Percentiles rank a stretch among this genome's conserved stretches.
phyloP scores from a whole-genome alignment of 225 moss, liverwort and hornwort species.

The Physcomitrellopsis africana region DNA sequence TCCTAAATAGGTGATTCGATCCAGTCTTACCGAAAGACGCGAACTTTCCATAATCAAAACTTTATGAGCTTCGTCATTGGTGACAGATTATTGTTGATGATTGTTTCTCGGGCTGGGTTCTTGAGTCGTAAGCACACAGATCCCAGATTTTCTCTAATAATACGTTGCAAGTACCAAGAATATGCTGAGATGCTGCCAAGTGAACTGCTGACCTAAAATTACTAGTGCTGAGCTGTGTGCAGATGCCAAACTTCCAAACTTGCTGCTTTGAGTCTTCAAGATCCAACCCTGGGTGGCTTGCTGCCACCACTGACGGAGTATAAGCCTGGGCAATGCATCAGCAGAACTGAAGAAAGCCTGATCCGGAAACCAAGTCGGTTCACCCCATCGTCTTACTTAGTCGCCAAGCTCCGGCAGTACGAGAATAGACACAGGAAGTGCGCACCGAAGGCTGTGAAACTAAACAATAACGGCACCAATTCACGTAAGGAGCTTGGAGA shows the following conservation, averaged over 20 bases:
- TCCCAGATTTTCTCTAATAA: too few species aligned
- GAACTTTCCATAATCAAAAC: too few species aligned
- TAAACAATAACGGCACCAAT: conserved; percentile 40
- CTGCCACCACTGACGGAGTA: conserved; percentile 29
- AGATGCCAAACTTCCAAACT: conserved; percentile 30
- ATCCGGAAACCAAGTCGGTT: conserved; percentile 43
- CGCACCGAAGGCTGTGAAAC: conserved; percentile 33
- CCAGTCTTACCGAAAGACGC: too few species aligned
- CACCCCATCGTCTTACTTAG: conserved; percentile 38
- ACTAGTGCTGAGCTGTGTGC: conserved; percentile 20
- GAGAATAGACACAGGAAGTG: conserved; percentile 43
- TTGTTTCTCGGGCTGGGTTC: too few species aligned
- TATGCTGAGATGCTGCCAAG: background rate
- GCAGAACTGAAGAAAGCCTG: conserved; percentile 43
- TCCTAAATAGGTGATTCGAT: too few species aligned
- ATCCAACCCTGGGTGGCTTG: conserved; percentile 48
- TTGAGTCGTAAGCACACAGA: too few species aligned
- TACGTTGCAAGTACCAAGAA: too few species aligned
- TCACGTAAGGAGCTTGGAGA: conserved; percentile 30
- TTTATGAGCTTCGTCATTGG: too few species aligned
- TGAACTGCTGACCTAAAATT: conserved; percentile 3
- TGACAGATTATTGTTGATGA: too few species aligned
- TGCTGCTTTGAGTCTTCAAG: conserved; percentile 13
- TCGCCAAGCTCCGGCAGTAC: conserved; percentile 51
- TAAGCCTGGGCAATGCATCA: conserved; percentile 39